Percentiles rank a stretch among this genome's conserved stretches.
These are phyloP conservation scores for Crithidia mellificae DNA, from an alignment of 208 protist species.

Conservation along the genomic window DNA sequence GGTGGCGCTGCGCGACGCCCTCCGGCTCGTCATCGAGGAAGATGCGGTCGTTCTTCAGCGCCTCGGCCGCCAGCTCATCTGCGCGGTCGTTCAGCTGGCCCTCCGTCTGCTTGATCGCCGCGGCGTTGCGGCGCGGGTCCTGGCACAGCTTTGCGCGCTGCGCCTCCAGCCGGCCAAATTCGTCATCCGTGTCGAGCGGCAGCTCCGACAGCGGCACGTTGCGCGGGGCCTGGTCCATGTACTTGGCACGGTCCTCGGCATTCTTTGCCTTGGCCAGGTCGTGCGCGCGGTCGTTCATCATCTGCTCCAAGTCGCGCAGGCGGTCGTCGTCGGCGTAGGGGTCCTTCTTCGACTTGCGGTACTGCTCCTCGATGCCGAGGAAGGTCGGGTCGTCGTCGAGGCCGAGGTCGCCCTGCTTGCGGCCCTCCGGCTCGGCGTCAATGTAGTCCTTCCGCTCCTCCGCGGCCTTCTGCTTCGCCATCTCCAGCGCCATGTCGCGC, in stretches of 20 bases:
- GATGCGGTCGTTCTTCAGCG: constrained; percentile 74
- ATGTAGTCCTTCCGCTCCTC: constrained; percentile 69
- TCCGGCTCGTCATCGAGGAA: constrained; percentile 76
- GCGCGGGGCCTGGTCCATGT: constrained; percentile 41
- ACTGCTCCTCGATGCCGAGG: constrained; percentile 68
- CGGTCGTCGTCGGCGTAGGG: constrained; percentile 60
- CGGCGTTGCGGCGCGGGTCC: constrained; percentile 47
- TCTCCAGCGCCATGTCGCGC: constrained; percentile 47
- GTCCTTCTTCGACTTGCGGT: constrained; percentile 54
- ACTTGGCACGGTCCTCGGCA: constrained; percentile 54
- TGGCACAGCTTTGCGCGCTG: constrained; percentile 64
- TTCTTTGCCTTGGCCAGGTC: constrained; percentile 68
- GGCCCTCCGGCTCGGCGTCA: constrained; percentile 67
- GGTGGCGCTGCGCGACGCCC: constrained; percentile 57
- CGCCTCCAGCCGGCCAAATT: constrained; percentile 62
- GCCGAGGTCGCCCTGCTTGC: constrained; percentile 45
- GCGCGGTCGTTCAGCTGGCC: constrained; percentile 62
- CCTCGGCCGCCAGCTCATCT: constrained; percentile 59
- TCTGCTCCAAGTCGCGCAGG: constrained; percentile 60
- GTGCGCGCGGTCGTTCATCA: constrained; percentile 73
- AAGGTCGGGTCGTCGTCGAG: constrained; percentile 69
- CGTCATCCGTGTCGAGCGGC: constrained; percentile 74
- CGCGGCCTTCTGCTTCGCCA: constrained; percentile 57
- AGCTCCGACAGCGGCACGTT: constrained; percentile 65
- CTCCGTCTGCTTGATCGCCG: constrained; percentile 57